Base-by-base conservation (phyloP, 805 yeast genomes). In the Lachancea meyersii region DNA sequence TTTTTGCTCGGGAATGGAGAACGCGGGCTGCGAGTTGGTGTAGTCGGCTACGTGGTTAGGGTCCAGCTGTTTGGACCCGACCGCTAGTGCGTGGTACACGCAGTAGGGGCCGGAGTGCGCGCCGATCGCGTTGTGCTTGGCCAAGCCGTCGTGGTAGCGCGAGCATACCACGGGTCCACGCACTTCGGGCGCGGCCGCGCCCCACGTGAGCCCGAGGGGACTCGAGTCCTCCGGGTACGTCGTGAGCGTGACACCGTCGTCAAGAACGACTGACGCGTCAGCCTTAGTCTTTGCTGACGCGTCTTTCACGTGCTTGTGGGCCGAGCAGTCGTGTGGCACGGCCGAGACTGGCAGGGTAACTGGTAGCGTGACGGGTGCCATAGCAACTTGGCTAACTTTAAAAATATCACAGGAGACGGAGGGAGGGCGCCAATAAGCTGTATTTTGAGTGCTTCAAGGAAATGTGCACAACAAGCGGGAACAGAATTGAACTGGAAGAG, bases 101-200 rank as follows among this genome's bases (percentile, higher is more conserved):
- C 78, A 72, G 53, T 79, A 79, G 10, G 82, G 75, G 26, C 84
- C 84, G 10, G 81, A 65, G 52, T 77, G 80, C 10, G 82, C 80
- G 41, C 85, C 85, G 48, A 79, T 75, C 31, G 82, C 72, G 53
- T 79, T 79, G 56, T 80, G 80, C 50, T 72, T 73, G 36, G 63
- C 45, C 41, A 76, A 54, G 30, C 82, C 78, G 31, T 69, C 64
- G 24, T 67, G 69, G 45, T 62, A 57, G 56, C 80, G 72, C 3
- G 80, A 69, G 17, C 74, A 76, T 16, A 77, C 76, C 35, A 79
- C 60, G 7, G 85, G 82, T 11, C 82, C 82, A 54, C 85, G 70
- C 5, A 51, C 60, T 23, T 49, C 45, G 9, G 79, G 69, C 37
- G 74, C 73, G 1, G 67, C 47, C 23, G 70, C 71, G 21, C 78